phyloP scores from a whole-genome alignment of 352 stramenopile species.

The Lagenidium giganteum region DNA sequence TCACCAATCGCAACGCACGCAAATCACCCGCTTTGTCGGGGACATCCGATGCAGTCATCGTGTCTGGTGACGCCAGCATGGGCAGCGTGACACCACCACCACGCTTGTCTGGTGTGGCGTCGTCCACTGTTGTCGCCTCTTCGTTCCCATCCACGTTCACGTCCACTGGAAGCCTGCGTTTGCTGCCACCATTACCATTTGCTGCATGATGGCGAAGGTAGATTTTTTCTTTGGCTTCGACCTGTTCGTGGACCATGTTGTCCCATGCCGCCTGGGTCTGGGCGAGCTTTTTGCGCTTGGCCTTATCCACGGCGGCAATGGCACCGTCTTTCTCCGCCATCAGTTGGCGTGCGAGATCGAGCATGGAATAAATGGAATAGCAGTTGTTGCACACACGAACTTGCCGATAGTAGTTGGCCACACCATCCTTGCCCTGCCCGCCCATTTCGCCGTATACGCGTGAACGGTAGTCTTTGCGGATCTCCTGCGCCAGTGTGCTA shows the following conservation, averaged over 20 bases:
- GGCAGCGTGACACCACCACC: slow-evolving; percentile 7
- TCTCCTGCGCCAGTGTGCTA: slow-evolving; percentile 42
- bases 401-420: slow-evolving; percentile 78
- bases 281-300: no score
- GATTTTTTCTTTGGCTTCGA: slow-evolving; percentile 52
- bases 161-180: no score
- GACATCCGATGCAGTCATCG: no score
- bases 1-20: no score
- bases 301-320: slow-evolving; percentile 26
- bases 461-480: slow-evolving; percentile 41
- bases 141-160: no score
- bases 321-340: slow-evolving; percentile 3
- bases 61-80: slow-evolving; percentile 8
- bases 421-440: slow-evolving; percentile 19
- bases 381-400: slow-evolving; percentile 83
- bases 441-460: slow-evolving; percentile 54
- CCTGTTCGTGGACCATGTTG: slow-evolving; percentile 27
- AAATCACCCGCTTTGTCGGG: no score
- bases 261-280: no score
- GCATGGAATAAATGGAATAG: slow-evolving; percentile 80
- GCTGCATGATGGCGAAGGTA: slow-evolving; percentile 32
- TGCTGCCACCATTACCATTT: no score
- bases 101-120: no score
- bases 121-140: no score
- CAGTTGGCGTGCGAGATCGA: slow-evolving; percentile 66